A percentile compares a stretch with the other conserved stretches of the same genome.
Evolutionary conservation across 306 rosid species (phyloP).

Genomic region (Trifolium repens): DNA sequence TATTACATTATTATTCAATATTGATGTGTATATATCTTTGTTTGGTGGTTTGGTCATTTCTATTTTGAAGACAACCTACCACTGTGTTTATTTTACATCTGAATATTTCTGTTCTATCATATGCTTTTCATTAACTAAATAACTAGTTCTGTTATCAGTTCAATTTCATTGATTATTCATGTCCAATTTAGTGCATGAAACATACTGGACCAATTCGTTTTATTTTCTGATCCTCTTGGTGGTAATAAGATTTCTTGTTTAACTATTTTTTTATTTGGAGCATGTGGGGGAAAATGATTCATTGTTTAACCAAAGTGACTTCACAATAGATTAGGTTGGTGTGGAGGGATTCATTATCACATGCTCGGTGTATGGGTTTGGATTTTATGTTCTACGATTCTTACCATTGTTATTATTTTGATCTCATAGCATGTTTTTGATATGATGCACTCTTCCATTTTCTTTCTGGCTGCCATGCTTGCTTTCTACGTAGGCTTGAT

Average conservation of each 20-base stretch:
- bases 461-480: not conserved
- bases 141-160: not conserved
- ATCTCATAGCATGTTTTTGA: not conserved
- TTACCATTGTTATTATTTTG: constrained; percentile 11
- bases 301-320: no score
- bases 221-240: no score
- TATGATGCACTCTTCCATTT: not conserved
- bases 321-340: not conserved
- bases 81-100: not conserved
- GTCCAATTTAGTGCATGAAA: not conserved
- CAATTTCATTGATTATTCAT: not conserved
- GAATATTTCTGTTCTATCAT: constrained; percentile 19
- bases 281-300: no score
- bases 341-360: not conserved
- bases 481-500: not conserved
- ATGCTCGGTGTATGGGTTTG: not conserved
- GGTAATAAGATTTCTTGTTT: not conserved
- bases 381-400: not conserved
- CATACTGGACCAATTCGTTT: not conserved
- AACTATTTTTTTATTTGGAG: not conserved
- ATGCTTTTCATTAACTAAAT: not conserved
- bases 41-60: no score
- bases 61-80: not conserved
- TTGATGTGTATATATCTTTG: not conserved
- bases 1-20: not conserved